phyloP scores from a whole-genome alignment of 2,329 filamentous ascomycete species.

The Pseudocercospora vitis region DNA sequence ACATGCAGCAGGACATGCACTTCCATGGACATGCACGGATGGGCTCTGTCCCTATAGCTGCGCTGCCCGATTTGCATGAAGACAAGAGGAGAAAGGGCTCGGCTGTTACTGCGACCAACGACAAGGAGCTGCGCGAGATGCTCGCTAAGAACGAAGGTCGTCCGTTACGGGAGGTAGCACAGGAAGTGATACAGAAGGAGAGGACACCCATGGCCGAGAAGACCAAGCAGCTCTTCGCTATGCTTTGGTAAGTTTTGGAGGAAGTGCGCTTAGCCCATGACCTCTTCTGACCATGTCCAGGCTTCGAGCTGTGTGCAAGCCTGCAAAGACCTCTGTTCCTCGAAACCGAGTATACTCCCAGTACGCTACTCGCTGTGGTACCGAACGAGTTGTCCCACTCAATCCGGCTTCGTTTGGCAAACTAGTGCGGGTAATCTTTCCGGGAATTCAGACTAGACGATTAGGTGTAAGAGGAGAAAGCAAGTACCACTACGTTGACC shows the following conservation, averaged over 20 bases:
- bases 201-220: conserved; percentile 78
- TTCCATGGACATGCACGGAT: conserved; percentile 31
- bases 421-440: conserved; percentile 92
- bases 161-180: conserved; percentile 68
- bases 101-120: conserved; percentile 73
- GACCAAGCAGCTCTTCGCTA: conserved; percentile 81
- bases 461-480: conserved; percentile 94
- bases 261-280: not conserved
- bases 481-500: conserved; percentile 85
- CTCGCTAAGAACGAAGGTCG: conserved; percentile 69
- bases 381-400: conserved; percentile 87
- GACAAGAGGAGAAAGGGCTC: conserved; percentile 56
- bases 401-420: conserved; percentile 98
- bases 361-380: conserved; percentile 90
- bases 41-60: conserved; percentile 31
- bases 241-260: conserved; percentile 69
- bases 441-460: conserved; percentile 86
- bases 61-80: conserved; percentile 38
- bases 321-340: conserved; percentile 81
- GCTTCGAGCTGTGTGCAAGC: conserved; percentile 71
- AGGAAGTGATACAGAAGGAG: conserved; percentile 75
- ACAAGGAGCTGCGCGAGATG: conserved; percentile 75
- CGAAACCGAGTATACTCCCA: conserved; percentile 91
- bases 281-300: conserved; percentile 47
- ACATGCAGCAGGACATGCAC: conserved; percentile 30